Percentiles rank a stretch among this genome's conserved stretches.
These are phyloP conservation scores for Marvania coccoides DNA, from an alignment of 139 green algal genomes.

Conservation along the genomic window DNA sequence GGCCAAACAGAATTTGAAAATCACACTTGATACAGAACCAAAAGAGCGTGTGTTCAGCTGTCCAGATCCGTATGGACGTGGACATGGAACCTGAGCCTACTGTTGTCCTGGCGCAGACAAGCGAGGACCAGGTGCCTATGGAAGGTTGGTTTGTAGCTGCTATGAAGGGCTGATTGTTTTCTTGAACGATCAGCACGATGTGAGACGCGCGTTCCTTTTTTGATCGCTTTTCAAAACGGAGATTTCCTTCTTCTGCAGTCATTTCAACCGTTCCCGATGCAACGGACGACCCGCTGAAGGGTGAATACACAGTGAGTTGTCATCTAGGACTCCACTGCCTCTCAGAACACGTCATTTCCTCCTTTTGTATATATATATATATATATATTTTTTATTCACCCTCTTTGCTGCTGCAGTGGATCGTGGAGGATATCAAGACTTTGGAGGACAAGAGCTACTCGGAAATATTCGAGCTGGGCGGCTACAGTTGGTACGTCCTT, in stretches of 20 bases:
- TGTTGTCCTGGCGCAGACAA: not conserved
- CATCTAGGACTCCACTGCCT: not conserved
- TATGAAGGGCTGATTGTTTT: too few species aligned
- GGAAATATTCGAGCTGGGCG: conserved; percentile 63
- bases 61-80: too few species aligned
- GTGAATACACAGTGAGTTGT: conserved; percentile 11
- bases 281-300: conserved; percentile 9
- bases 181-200: not conserved
- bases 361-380: too few species aligned
- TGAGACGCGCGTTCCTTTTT: not conserved
- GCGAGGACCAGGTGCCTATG: not conserved
- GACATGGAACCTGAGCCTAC: not conserved
- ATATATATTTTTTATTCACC: not conserved
- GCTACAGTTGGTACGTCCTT: conserved; percentile 59
- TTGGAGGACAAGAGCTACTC: conserved; percentile 42
- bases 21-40: not conserved
- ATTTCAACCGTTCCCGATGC: not conserved
- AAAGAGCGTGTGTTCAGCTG: not conserved
- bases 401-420: conserved; percentile 16
- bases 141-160: too few species aligned
- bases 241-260: not conserved
- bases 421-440: conserved; percentile 1
- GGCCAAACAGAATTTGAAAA: too few species aligned
- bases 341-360: not conserved
- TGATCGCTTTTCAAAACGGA: not conserved